A percentile compares a stretch with the other conserved stretches of the same genome.
phyloP scores from a whole-genome alignment of 2,329 filamentous ascomycete species.

The Drechslerella coelobrocha region DNA sequence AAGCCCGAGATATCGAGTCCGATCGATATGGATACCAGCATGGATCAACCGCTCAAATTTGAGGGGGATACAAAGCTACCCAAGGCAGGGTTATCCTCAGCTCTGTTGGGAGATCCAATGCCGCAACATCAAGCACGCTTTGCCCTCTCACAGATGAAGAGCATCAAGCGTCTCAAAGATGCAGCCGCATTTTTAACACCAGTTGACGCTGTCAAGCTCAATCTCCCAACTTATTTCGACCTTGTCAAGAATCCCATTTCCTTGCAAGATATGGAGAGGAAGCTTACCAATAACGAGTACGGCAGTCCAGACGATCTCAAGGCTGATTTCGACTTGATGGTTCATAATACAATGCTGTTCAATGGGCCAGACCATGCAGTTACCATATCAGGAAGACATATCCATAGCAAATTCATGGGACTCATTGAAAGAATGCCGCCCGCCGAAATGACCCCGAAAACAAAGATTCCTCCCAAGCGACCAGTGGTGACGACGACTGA shows the following conservation, averaged over 20 bases:
- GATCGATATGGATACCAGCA: slow-evolving; percentile 55
- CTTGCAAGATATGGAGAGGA: slow-evolving; percentile 79
- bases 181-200: slow-evolving; percentile 77
- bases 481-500: slow-evolving; percentile 58
- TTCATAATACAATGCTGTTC: slow-evolving; percentile 79
- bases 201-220: slow-evolving; percentile 76
- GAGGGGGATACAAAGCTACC: no score
- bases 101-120: slow-evolving; percentile 60
- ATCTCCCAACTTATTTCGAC: slow-evolving; percentile 75
- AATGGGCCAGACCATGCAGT: slow-evolving; percentile 81
- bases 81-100: slow-evolving; percentile 48
- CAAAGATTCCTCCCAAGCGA: slow-evolving; percentile 63
- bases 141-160: slow-evolving; percentile 71
- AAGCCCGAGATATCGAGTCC: slow-evolving; percentile 29
- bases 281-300: slow-evolving; percentile 75
- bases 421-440: slow-evolving; percentile 66
- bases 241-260: slow-evolving; percentile 83
- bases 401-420: slow-evolving; percentile 64
- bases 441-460: slow-evolving; percentile 66
- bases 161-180: slow-evolving; percentile 84
- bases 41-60: slow-evolving; percentile 55
- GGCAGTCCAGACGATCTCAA: slow-evolving; percentile 73
- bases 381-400: slow-evolving; percentile 67
- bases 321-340: slow-evolving; percentile 76
- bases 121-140: slow-evolving; percentile 68